Base-by-base conservation (phyloP, 2,329 filamentous ascomycete genomes). In the Pseudogymnoascus sp. region DNA sequence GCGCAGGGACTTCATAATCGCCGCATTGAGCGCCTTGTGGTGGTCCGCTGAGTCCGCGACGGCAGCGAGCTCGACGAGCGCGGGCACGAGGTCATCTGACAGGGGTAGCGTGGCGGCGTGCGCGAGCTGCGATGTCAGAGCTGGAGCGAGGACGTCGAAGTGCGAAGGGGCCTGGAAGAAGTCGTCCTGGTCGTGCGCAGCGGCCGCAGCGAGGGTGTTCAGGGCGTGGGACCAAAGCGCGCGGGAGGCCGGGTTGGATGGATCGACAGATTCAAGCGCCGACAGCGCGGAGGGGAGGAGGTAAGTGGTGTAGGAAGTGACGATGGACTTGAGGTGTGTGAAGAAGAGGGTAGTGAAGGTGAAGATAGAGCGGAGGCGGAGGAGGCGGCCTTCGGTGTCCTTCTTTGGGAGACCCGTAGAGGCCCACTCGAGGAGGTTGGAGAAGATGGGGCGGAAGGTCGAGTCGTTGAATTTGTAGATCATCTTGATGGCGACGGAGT, bases 391-490 rank as follows among this genome's bases (percentile, higher is more conserved):
- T 23, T 77, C 69, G 12, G 73, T 73, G 69, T 91, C 87, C 65
- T 82, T 83, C 77, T 87, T 86, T 16, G 87, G 77, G 50, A 89
- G 75, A 0, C 81, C 82, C 1, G 79, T 78, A 16, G 79, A 81
- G 0, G 89, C 84, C 89, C 93, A 97, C 64, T 96, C 91, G 53
- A 96, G 81, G n/a, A 97, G 79, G 67, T 89, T 85, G 14, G 87
- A 83, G 78, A 97, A 99, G 66, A 99, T 86, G 0, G 95, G 96
- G 11, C 93, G 84, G 85, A 99, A 99, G 0, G 89, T 86, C 0
- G 89, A 88, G 73, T 99, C 95, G 76, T 97, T 97, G 66, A 99
- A 84, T 80, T 97, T 97, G 79, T 96, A 91, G 62, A 96, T 89
- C 87, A 97, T 95, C 75, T 91, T 90, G 64, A 99, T 84, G 0